Evolutionary conservation across 768 basidiomycete species (phyloP), one percentile per base, ranked within the genome.

Genomic region (Suillus spraguei): DNA sequence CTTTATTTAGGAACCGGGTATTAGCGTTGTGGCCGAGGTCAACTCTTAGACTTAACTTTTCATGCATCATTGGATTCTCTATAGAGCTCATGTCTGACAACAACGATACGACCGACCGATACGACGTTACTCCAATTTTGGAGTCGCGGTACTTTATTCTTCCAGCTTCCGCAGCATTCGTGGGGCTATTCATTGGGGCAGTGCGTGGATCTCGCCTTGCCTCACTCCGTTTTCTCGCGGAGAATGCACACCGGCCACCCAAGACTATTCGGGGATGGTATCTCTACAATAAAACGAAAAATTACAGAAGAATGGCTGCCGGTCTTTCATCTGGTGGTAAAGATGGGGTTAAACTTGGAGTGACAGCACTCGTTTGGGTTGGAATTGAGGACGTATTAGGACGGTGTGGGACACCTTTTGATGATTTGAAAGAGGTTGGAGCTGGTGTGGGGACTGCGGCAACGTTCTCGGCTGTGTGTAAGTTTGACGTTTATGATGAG

Each of bases 221-320:
- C n/a, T 83, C 86, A 14, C 78, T 95, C 73, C 89, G 87, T 59
- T 96, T 91, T 75, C 82, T 95, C 58, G 94, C 94, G n/a, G 94
- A 97, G 76, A 96, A 97, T 74, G 94, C 88, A 50, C 95, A 97
- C 76, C 83, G 92, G 61, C 83, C 90, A 55, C 94, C 94, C 24
- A 88, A 78, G 68, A 97, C 95, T 36, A 83, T 94, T 63, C 86
- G 89, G 68, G 95, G 95, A 63, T 96, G 95, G 94, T 97, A 95
- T 76, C 91, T 94, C 69, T 96, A 97, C 86, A 91, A 94, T 74
- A 96, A 96, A 81, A 95, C 93, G 35, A 97, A 96, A 76, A 96
- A 96, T 80, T 96, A 95, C 81, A 82, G 85, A 68, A 86, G 95
- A 68, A 83, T 94, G 70, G 81, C 87, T 65, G 89, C 84, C 0